Evolutionary conservation across 306 rosid genomes (phyloP), one percentile per base, ranked within the genome.

Genomic region (Dalbergia oliveri): DNA sequence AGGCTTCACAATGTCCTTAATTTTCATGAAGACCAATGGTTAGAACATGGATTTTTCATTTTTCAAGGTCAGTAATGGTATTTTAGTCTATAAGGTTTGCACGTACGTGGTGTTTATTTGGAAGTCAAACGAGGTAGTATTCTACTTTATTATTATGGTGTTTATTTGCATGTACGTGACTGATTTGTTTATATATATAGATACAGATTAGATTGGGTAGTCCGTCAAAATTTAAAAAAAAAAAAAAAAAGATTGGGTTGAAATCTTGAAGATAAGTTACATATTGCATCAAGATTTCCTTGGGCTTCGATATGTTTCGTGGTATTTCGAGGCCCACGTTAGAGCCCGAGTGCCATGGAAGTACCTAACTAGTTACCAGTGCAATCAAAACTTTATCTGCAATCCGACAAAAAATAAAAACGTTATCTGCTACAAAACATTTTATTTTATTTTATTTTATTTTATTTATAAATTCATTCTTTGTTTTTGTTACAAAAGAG

Each of bases 51-150:
- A 44, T 37, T 37, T 37, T 4, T 37, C 6, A 37, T 44, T 69
- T 21, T 69, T 58, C 16, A 59, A 31, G 61, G 76, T 69, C 41
- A 59, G 31, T 14, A 58, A 18, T 59, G 76, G 62, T 50, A 26
- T 58, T 75, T 62, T 6, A 0, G 47, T 37, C 21, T 19, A 14
- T 33, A 8, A 43, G 11, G 72, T 61, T 57, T 49, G 78, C 83
- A 61, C 50, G 78, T 79, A 72, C 31, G 26, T 43, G 1, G 6
- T 79, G 51, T 69, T 69, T 69, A 33, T 59, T 69, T 44, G 61
- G 70, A 60, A 59, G 65, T 79, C 83, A 79, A 79, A 79, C 77
- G 56, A 60, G 71, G 77, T 49, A 33, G 49, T 70, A 69, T 57
- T 76, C 56, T 76, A 15, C 77, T 79, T 69, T 0, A 37, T 37